These are phyloP conservation scores for Gossypium australe DNA, from an alignment of 345 rosid species.

Conservation along the genomic window DNA sequence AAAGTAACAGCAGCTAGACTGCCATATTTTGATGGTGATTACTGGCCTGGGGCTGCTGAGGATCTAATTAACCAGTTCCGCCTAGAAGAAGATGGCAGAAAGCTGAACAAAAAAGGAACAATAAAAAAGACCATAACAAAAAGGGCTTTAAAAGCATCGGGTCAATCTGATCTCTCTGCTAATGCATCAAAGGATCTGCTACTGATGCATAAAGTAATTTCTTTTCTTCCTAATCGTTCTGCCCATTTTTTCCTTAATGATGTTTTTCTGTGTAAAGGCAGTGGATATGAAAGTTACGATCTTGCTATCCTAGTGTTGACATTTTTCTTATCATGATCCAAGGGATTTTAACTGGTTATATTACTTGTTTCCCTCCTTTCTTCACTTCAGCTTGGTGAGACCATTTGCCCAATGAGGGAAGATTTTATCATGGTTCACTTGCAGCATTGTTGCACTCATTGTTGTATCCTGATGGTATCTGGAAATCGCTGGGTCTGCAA, in stretches of 20 bases:
- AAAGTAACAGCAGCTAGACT: constrained; percentile 97
- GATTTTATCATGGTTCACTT: constrained; percentile 99
- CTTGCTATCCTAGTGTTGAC: background rate
- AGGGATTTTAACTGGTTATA: background rate
- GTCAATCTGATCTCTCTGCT: constrained; percentile 89
- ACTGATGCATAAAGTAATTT: constrained; percentile 87
- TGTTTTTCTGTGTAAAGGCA: constrained; percentile 1
- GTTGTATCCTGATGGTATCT: constrained; percentile 83
- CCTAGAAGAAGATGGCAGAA: constrained; percentile 95
- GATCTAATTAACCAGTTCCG: constrained; percentile 82
- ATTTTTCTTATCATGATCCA: background rate
- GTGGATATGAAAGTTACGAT: background rate
- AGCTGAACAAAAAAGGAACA: constrained; percentile 77
- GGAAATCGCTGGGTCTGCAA: constrained; percentile 90
- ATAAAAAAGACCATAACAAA: constrained; percentile 81
- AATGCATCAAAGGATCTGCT: constrained; percentile 86
- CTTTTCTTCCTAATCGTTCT: constrained; percentile 11
- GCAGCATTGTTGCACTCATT: constrained; percentile 87
- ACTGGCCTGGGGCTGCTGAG: constrained; percentile 99
- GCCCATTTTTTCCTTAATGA: constrained; percentile 8
- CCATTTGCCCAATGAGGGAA: constrained; percentile 96
- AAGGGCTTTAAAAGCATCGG: constrained; percentile 96
- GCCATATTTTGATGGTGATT: constrained; percentile 99
- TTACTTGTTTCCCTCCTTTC: constrained; percentile 6
- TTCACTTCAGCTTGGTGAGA: constrained; percentile 88